These are phyloP conservation scores for Colletotrichum sp. DNA, from an alignment of 2,329 filamentous ascomycete genomes.

Conservation along the genomic window DNA sequence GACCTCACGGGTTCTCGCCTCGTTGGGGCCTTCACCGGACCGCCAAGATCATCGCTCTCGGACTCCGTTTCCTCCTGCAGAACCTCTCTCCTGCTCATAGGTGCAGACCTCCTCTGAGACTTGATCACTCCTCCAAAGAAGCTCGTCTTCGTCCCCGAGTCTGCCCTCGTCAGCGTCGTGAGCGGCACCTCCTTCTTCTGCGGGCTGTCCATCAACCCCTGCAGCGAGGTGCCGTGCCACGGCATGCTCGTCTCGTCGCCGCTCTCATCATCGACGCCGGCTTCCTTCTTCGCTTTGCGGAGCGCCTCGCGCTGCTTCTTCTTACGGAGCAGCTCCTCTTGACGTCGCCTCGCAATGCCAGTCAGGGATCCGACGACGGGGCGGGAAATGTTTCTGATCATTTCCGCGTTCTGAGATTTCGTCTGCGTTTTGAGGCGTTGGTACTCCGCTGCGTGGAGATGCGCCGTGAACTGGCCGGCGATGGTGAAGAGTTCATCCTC, in stretches of 20 bases:
- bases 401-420: conserved; percentile 56
- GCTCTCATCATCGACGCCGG: conserved; percentile 29
- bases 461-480: conserved; percentile 73
- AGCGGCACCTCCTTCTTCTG: conserved; percentile 30
- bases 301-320: conserved; percentile 39
- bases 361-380: conserved; percentile 51
- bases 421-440: conserved; percentile 66
- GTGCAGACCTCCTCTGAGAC: conserved; percentile 13
- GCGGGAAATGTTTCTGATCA: conserved; percentile 55
- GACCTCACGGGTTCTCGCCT: not conserved
- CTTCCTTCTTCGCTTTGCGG: conserved; percentile 18
- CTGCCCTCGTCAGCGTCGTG: conserved; percentile 28
- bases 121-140: conserved; percentile 22
- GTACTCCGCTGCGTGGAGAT: conserved; percentile 81
- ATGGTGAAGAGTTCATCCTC: conserved; percentile 78
- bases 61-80: not conserved
- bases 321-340: conserved; percentile 36
- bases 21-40: not conserved
- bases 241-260: conserved; percentile 31
- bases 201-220: conserved; percentile 49
- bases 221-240: conserved; percentile 37
- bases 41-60: conserved; percentile 12
- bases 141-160: conserved; percentile 28
- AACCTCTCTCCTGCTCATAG: not conserved
- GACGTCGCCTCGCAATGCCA: conserved; percentile 35